Percentiles rank a stretch among this genome's conserved stretches.
phyloP scores from a whole-genome alignment of 2,329 filamentous ascomycete species.

The Thielaviopsis populi region DNA sequence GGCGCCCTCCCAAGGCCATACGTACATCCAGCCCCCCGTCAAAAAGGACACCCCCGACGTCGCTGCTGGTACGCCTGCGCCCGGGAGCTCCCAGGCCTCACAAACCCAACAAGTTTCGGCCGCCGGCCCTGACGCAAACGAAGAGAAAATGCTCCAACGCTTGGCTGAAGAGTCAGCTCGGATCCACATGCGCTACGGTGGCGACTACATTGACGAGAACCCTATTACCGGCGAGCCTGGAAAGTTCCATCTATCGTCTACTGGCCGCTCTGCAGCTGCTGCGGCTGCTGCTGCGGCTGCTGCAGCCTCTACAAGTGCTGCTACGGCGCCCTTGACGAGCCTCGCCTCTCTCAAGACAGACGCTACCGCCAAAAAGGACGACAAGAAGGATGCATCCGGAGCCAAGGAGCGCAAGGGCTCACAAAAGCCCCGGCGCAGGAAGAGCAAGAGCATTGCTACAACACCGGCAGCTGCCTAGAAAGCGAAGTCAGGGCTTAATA shows the following conservation, averaged over 20 bases:
- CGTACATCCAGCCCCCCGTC: constrained; percentile 31
- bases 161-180: constrained; percentile 43
- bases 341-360: neutral
- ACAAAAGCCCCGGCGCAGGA: constrained; percentile 27
- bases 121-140: constrained; percentile 22
- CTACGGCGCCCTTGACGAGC: neutral
- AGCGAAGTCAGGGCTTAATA: neutral
- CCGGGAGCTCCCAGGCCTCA: constrained; percentile 20
- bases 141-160: constrained; percentile 29
- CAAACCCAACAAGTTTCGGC: constrained; percentile 15
- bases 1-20: constrained; percentile 39
- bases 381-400: constrained; percentile 13
- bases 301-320: neutral
- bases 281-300: constrained; percentile 22
- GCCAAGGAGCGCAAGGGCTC: constrained; percentile 25
- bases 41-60: constrained; percentile 20
- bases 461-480: constrained; percentile 10
- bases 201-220: constrained; percentile 53
- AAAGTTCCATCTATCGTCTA: constrained; percentile 49
- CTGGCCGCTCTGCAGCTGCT: constrained; percentile 31
- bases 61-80: constrained; percentile 20
- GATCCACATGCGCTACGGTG: constrained; percentile 43
- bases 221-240: constrained; percentile 51
- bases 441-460: constrained; percentile 24
- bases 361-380: neutral